Evolutionary conservation across 768 basidiomycete species (phyloP).

Genomic region (Mycena venus): DNA sequence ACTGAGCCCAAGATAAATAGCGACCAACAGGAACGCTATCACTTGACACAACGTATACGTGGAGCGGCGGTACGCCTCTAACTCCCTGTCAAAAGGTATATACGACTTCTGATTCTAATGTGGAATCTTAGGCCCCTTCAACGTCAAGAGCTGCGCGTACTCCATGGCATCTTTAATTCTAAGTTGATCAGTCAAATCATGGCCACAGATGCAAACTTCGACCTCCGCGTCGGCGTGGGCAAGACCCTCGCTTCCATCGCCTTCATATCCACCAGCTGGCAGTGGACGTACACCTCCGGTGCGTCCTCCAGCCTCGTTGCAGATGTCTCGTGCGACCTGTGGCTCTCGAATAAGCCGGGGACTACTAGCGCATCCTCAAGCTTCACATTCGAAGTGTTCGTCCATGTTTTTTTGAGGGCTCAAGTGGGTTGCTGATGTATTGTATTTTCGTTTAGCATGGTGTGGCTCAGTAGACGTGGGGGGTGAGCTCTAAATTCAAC

Average conservation of each 20-base stretch:
- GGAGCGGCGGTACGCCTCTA: too few relatives aligned
- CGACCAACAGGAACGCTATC: too few relatives aligned
- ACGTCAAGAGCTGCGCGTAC: constrained; percentile 51
- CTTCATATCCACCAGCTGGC: constrained; percentile 49
- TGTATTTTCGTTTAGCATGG: too few relatives aligned
- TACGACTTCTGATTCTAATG: too few relatives aligned
- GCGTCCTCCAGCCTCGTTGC: constrained; percentile 49
- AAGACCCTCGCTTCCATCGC: constrained; percentile 39
- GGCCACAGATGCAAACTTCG: constrained; percentile 49
- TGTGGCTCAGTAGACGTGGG: constrained; percentile 51
- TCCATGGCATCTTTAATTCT: background rate
- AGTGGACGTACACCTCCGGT: constrained; percentile 46
- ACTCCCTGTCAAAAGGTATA: too few relatives aligned
- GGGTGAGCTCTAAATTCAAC: constrained; percentile 40
- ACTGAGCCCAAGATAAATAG: too few relatives aligned
- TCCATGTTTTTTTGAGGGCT: too few relatives aligned
- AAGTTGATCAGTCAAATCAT: too few relatives aligned
- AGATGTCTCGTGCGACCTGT: constrained; percentile 52
- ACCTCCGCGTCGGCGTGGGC: constrained; percentile 43
- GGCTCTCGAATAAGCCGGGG: constrained; percentile 45
- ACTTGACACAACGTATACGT: too few relatives aligned
- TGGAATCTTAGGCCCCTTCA: constrained; percentile 7
- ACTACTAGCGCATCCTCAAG: constrained; percentile 43
- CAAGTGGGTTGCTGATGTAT: too few relatives aligned
- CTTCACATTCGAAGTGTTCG: constrained; percentile 50